phyloP scores from a whole-genome alignment of 805 yeast genomes.

The Suhomyces emberorum region DNA sequence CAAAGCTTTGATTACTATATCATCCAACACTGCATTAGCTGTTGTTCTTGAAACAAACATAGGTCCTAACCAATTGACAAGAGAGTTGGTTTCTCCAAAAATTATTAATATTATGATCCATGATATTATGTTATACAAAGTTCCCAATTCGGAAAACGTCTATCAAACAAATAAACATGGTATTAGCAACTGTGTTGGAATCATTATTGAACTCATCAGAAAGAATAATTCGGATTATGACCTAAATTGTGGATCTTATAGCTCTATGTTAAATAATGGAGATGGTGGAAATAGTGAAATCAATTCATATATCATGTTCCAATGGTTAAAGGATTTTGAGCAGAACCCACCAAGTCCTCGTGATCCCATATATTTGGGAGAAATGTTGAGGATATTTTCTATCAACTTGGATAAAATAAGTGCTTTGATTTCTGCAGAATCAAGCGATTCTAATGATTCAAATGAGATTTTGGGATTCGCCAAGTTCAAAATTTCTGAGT shows the following conservation, averaged over 20 bases:
- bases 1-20: constrained; percentile 88
- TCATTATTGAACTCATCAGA: constrained; percentile 88
- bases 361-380: constrained; percentile 91
- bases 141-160: constrained; percentile 1
- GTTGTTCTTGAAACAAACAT: constrained; percentile 86
- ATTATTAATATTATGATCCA: constrained; percentile 65
- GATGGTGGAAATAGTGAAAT: constrained; percentile 35
- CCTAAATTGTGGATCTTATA: constrained; percentile 76
- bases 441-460: constrained; percentile 19
- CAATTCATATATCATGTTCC: constrained; percentile 40
- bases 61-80: constrained; percentile 92
- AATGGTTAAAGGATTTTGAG: constrained; percentile 51
- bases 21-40: constrained; percentile 71
- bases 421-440: constrained; percentile 38
- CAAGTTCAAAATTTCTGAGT: constrained; percentile 83
- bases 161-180: constrained; percentile 68
- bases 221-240: constrained; percentile 97
- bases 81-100: constrained; percentile 79
- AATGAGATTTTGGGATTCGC: constrained; percentile 76
- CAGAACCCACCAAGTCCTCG: constrained; percentile 90
- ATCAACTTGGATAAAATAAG: constrained; percentile 69
- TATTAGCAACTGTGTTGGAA: constrained; percentile 90
- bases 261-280: constrained; percentile 46
- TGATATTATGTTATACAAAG: constrained; percentile 57
- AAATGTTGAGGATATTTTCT: constrained; percentile 74